A percentile compares a stretch with the other conserved stretches of the same genome.
Evolutionary conservation across 2,329 filamentous ascomycete species (phyloP).

Genomic region (Calonectria naviculata): DNA sequence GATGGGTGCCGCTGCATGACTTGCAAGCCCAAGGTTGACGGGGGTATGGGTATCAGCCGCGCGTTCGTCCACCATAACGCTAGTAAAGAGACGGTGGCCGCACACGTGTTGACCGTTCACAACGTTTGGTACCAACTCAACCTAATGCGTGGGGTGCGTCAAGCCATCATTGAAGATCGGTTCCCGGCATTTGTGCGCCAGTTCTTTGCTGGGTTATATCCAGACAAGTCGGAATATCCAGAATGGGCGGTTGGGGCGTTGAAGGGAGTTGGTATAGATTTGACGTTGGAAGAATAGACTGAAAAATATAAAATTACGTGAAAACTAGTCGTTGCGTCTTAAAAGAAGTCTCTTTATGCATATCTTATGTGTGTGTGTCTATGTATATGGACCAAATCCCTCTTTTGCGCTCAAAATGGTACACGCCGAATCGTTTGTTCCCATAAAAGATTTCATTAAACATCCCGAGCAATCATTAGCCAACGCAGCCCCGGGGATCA

Average conservation of each 20-base stretch:
- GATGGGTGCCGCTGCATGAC: constrained; percentile 83
- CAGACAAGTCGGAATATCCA: constrained; percentile 74
- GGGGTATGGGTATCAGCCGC: constrained; percentile 83
- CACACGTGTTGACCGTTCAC: constrained; percentile 87
- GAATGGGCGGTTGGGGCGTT: constrained; percentile 87
- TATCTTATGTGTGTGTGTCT: constrained; percentile 26
- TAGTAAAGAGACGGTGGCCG: constrained; percentile 94
- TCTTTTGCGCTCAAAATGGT: constrained; percentile 24
- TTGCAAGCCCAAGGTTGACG: constrained; percentile 75
- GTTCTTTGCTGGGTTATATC: constrained; percentile 83
- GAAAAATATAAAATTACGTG: neutral
- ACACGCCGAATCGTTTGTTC: constrained; percentile 17
- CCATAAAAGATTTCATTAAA: constrained; percentile 35
- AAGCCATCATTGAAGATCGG: constrained; percentile 82
- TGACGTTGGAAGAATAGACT: constrained; percentile 37
- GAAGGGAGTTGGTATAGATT: constrained; percentile 81
- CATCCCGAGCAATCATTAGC: constrained; percentile 32
- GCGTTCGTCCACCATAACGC: constrained; percentile 93
- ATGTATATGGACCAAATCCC: constrained; percentile 21
- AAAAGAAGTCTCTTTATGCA: neutral
- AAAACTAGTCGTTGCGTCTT: neutral
- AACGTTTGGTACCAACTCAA: constrained; percentile 94
- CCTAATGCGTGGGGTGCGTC: constrained; percentile 80
- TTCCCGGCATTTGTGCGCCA: constrained; percentile 82
- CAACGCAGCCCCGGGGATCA: constrained; percentile 15